Evolutionary conservation across 2,329 filamentous ascomycete genomes (phyloP).

Genomic region (Diaporthe capsici): DNA sequence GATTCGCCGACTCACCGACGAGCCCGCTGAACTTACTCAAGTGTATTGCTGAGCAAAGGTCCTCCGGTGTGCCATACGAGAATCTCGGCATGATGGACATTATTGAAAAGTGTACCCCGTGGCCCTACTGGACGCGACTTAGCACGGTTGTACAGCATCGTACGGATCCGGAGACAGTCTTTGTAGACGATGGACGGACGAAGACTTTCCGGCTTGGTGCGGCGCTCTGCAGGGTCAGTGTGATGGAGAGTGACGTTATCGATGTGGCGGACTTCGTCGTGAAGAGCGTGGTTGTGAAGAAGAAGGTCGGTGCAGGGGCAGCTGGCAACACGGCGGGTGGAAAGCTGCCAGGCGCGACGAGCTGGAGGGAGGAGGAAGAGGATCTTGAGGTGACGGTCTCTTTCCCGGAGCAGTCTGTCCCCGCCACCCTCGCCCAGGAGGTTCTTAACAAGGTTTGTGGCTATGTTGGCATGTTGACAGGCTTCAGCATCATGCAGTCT

Average conservation of each 20-base stretch:
- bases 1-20: conserved; percentile 58
- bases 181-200: conserved; percentile 51
- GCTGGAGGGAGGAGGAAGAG: conserved; percentile 50
- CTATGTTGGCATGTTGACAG: conserved; percentile 61
- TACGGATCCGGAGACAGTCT: conserved; percentile 52
- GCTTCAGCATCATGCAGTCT: conserved; percentile 61
- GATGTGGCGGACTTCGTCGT: conserved; percentile 63
- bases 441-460: conserved; percentile 61
- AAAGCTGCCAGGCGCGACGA: neutral
- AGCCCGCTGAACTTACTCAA: conserved; percentile 65
- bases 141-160: conserved; percentile 69
- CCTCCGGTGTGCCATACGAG: conserved; percentile 63
- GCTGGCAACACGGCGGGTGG: neutral
- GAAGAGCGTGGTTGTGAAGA: conserved; percentile 51
- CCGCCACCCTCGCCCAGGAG: conserved; percentile 57
- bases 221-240: conserved; percentile 60
- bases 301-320: neutral
- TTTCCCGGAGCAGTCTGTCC: conserved; percentile 62
- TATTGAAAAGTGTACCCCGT: conserved; percentile 66
- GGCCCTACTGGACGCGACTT: conserved; percentile 68
- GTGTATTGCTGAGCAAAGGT: conserved; percentile 63
- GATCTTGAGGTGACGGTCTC: conserved; percentile 59
- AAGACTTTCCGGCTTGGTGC: conserved; percentile 60
- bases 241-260: conserved; percentile 56
- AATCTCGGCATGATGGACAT: conserved; percentile 66